A percentile compares a stretch with the other conserved stretches of the same genome.
Conservation (phyloP, 441 rosid genomes). For the Erodium chrysanthum region DNA sequence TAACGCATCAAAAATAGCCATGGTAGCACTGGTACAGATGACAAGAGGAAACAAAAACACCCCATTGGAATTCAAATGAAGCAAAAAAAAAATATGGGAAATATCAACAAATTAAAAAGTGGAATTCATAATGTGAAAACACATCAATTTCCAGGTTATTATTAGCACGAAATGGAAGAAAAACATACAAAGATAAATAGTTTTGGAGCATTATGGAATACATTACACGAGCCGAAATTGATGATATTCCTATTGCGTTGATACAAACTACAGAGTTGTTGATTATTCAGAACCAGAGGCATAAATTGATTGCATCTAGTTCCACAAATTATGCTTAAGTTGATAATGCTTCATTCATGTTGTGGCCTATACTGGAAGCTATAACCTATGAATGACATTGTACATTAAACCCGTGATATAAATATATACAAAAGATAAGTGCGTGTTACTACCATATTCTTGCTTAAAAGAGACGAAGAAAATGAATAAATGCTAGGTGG, state of each 20-base stretch:
- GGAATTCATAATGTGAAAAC: not conserved
- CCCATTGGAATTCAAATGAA: not conserved
- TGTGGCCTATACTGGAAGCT: not conserved
- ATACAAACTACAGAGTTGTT: not conserved
- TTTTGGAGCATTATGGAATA: not conserved
- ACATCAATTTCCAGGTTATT: not conserved
- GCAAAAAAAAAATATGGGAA: not conserved
- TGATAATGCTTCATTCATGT: not conserved
- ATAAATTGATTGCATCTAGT: not conserved
- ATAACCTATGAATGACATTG: not conserved
- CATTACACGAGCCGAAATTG: not conserved
- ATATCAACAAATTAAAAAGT: not conserved
- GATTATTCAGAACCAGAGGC: not conserved
- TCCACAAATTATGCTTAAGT: not conserved
- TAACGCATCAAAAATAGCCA: slow-evolving; percentile 85
- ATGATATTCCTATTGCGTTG: not conserved
- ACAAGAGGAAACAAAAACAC: slow-evolving; percentile 16
- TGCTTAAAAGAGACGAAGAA: not conserved
- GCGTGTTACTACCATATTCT: not conserved
- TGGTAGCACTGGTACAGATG: slow-evolving; percentile 52
- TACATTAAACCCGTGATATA: not conserved
- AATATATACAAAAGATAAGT: not conserved
- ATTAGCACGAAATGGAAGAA: not conserved
- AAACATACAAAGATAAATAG: not conserved
- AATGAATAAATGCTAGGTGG: too few species aligned